Percentiles rank a stretch among this genome's conserved stretches.
Conservation (phyloP, 2,329 filamentous ascomycete species). For the Botrytis byssoidea region DNA sequence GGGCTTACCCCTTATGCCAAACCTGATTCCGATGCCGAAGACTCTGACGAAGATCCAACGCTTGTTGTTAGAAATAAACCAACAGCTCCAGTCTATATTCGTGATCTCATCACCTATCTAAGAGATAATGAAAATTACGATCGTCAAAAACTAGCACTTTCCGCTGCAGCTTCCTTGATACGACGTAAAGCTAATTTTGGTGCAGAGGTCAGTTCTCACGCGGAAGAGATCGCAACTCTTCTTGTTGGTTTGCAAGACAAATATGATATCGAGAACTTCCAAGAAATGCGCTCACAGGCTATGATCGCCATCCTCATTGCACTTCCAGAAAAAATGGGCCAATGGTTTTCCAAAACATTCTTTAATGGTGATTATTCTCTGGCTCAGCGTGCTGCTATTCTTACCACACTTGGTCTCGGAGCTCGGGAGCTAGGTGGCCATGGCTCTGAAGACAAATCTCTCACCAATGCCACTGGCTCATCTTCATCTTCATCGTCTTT, state of each 20-base stretch:
- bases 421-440: slow-evolving; percentile 83
- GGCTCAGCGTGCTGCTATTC: slow-evolving; percentile 75
- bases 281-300: slow-evolving; percentile 71
- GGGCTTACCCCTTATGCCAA: slow-evolving; percentile 74
- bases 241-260: slow-evolving; percentile 82
- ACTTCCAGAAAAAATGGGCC: slow-evolving; percentile 73
- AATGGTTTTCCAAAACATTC: slow-evolving; percentile 80
- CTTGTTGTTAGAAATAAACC: slow-evolving; percentile 80
- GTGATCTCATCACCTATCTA: slow-evolving; percentile 76
- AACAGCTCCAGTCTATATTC: slow-evolving; percentile 83
- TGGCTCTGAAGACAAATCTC: slow-evolving; percentile 44
- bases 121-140: slow-evolving; percentile 82
- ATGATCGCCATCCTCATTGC: slow-evolving; percentile 80
- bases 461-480: slow-evolving; percentile 37
- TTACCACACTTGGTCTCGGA: slow-evolving; percentile 77
- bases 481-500: slow-evolving; percentile 51
- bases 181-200: slow-evolving; percentile 86
- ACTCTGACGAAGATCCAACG: slow-evolving; percentile 91
- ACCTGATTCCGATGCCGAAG: slow-evolving; percentile 82
- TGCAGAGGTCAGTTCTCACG: slow-evolving; percentile 80
- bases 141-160: slow-evolving; percentile 74
- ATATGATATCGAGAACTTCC: slow-evolving; percentile 76
- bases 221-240: slow-evolving; percentile 73
- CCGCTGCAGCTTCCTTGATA: slow-evolving; percentile 75
- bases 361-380: slow-evolving; percentile 92